Evolutionary conservation across 495 filamentous ascomycete species (phyloP), one percentile per base, ranked within the genome.

Genomic region (Penicillium lividum): DNA sequence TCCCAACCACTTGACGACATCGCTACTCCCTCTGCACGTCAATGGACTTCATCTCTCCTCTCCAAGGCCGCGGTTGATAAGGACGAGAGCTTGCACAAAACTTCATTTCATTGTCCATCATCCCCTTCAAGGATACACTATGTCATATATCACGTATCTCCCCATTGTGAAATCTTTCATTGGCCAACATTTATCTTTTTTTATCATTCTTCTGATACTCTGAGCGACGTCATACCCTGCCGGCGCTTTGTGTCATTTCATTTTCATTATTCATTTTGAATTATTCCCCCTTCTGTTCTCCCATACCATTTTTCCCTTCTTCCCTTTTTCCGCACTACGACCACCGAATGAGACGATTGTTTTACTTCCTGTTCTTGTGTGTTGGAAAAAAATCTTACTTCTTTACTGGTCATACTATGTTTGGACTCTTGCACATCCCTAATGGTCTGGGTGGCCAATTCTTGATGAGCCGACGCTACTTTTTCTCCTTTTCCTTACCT

Each of bases 361-460:
- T 46, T 62, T 58, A 40, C 54, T 63, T 53, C 27, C 53, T 54
- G 44, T 38, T 48, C 34, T 34, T 42, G 56, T 66, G 59, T 58
- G 50, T 27, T 46, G 53, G 53, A 54, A 44, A 54, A 43, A 34
- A 64, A 64, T 54, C 47, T 46, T 56, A 54, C 46, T 54, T 57
- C 60, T 59, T 64, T 55, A 60, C 57, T 68, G 62, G 67, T 59
- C 62, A 63, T 57, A 65, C 16, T 53, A 27, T 57, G 55, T 51
- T 56, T 50, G 54, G 15, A 51, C 25, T 55, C 38, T 59, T 59
- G 56, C 56, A 58, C 61, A 65, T 64, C 56, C 50, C 64, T 70
- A 65, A 68, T 71, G 69, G 69, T 63, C 45, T 69, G 71, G 67
- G 70, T 69, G 68, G 64, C 57, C 62, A 62, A 64, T 70, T 54